Base-by-base conservation (phyloP, 2,329 filamentous ascomycete species). In the Fusarium xyrophilum region DNA sequence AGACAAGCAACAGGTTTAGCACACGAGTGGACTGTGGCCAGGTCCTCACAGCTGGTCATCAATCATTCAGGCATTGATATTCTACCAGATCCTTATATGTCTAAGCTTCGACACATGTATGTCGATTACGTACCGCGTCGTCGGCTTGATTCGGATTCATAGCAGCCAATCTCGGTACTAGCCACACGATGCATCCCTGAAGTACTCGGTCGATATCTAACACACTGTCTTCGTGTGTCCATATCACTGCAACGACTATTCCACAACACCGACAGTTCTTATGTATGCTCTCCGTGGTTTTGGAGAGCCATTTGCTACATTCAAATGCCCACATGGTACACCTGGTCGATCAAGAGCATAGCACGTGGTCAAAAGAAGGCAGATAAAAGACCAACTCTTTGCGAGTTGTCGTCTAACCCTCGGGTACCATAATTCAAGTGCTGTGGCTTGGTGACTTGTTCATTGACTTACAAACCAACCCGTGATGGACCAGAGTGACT, bases 241-340 rank as follows among this genome's bases (percentile, higher is more conserved):
- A 46, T 64, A 23, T 56, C 27, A 47, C 47, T 62, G 30, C 46
- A 58, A 56, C 43, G 51, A 30, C 35, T 53, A 57, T 56, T 38
- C 36, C 62, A 32, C 53, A 62, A 60, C 55, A 56, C 60, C 63
- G 11, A 28, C 56, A 58, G 58, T 50, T 63, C 63, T 63, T 65
- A 28, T 21, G 40, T 52, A 50, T 60, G 52, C 42, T 52, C 35
- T 60, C 38, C 14, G 40, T 38, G 35, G 12, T 23, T 54, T 55
- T 21, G 40, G 48, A 39, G 32, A 67, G 51, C 28, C 44, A 28
- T 47, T 33, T 56, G 32, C 43, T 61, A 28, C 33, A 67, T 56
- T 33, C 46, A 30, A 42, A 52, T 57, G 58, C 48, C 52, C 56
- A 67, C 30, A 40, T 51, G 47, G 39, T 44, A 40, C 50, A 56